Base-by-base conservation (phyloP, 495 filamentous ascomycete genomes). In the Penicillium mononematosum region DNA sequence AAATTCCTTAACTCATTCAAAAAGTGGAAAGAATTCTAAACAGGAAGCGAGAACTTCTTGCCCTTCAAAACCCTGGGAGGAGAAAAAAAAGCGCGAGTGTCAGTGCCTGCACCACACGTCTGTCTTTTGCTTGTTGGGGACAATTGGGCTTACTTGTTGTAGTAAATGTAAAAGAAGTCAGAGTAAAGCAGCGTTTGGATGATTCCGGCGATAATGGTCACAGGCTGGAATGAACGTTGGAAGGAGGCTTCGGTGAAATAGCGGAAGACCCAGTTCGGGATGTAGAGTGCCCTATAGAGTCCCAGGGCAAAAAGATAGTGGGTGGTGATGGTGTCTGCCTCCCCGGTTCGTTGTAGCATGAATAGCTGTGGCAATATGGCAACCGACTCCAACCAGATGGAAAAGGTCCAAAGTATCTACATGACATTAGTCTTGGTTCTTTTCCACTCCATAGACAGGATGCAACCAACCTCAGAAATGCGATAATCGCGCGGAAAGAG, bases 141-240 rank as follows among this genome's bases (percentile, higher is more conserved):
- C 7, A 51, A 52, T 50, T 16, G 14, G 3, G 51, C 84, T 73
- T 73, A 90, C 87, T 95, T 96, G 43, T 87, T 96, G 71, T 96
- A 98, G 74, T 98, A 98, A 59, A 98, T 96, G 80, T 90, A 98
- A 81, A 98, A 98, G 78, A 98, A 98, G 75, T 98, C 94, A 51
- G 90, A 96, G 75, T 98, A 98, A 50, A 98, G 80, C 27, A 98
- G 72, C 19, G 94, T 98, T 80, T 98, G 94, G 57, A 96, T 78
- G 29, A 96, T 81, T 10, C 94, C 94, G 9, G 94, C 94, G 38
- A 91, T 57, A 43, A 95, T 85, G 2, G 92, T 86, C 62, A 96
- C 92, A 47, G 82, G 83, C 71, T 97, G 92, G 56, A 87, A 83
- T 3, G 64, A 75, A 87, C 84, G 31, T 77, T 76, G 64, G 55